Evolutionary conservation across 345 rosid genomes (phyloP).

Genomic region (Kandelia obovata): DNA sequence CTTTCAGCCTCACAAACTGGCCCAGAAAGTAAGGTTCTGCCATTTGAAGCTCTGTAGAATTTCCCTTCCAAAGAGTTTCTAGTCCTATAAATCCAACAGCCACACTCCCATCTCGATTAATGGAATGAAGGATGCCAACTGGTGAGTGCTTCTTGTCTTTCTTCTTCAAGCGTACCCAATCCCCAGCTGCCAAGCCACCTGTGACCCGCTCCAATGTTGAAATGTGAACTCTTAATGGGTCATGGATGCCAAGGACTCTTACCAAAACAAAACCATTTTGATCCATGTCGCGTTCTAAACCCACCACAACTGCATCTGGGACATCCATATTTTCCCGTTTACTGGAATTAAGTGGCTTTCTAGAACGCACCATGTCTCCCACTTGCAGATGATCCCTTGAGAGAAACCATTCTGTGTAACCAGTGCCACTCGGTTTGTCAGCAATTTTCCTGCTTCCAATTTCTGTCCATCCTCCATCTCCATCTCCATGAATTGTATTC

Average conservation of each 20-base stretch:
- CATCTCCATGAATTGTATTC: conserved; percentile 45
- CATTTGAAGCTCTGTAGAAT: conserved; percentile 70
- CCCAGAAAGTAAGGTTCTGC: conserved; percentile 70
- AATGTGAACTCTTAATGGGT: conserved; percentile 67
- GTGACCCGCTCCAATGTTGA: conserved; percentile 71
- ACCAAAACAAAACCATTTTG: conserved; percentile 68
- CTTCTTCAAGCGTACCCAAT: conserved; percentile 83
- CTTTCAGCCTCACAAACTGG: conserved; percentile 69
- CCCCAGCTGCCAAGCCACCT: conserved; percentile 76
- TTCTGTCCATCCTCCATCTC: conserved; percentile 51
- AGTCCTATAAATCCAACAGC: conserved; percentile 73
- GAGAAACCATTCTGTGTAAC: conserved; percentile 79
- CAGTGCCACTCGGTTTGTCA: conserved; percentile 36
- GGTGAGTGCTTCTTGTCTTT: conserved; percentile 67
- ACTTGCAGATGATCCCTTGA: conserved; percentile 68
- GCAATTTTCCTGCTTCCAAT: conserved; percentile 31
- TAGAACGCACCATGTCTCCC: conserved; percentile 79
- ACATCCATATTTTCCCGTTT: conserved; percentile 71
- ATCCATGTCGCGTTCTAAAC: conserved; percentile 51
- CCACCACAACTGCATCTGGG: conserved; percentile 83
- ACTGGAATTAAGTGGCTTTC: conserved; percentile 62
- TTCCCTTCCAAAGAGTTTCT: conserved; percentile 78
- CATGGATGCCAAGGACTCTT: conserved; percentile 79
- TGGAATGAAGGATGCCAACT: conserved; percentile 81
- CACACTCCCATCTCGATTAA: conserved; percentile 59